These are phyloP conservation scores for Clausena lansium DNA, from an alignment of 345 rosid genomes.

Conservation along the genomic window DNA sequence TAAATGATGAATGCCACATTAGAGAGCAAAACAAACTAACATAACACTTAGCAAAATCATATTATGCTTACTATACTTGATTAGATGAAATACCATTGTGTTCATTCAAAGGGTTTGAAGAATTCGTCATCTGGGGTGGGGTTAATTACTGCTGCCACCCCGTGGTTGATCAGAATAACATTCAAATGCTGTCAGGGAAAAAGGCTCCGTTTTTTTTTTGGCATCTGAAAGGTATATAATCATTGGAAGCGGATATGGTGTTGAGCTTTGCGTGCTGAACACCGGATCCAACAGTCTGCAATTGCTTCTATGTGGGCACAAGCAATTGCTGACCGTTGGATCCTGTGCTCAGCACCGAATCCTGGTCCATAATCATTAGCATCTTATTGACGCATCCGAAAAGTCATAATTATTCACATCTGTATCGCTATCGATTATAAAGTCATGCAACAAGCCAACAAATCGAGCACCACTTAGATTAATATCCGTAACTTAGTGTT, in stretches of 20 bases:
- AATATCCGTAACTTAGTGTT: conserved; percentile 74
- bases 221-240: no score
- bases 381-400: neutral
- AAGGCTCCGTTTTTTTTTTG: neutral
- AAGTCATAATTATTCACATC: neutral
- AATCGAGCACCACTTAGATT: conserved; percentile 16
- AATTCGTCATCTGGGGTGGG: conserved; percentile 57
- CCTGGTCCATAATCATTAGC: no score
- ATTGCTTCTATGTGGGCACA: no score
- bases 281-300: no score
- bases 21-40: neutral
- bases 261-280: no score
- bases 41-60: neutral
- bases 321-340: no score
- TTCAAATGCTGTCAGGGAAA: no score
- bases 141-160: conserved; percentile 45
- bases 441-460: neutral
- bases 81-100: conserved; percentile 44
- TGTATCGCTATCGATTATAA: neutral
- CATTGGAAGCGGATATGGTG: no score
- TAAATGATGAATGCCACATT: no score
- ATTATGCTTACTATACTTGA: conserved; percentile 41
- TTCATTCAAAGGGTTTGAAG: conserved; percentile 41
- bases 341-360: no score
- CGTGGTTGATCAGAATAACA: no score